phyloP scores from a whole-genome alignment of 1,139 yeast species.

The Eremothecium cymbalariae region DNA sequence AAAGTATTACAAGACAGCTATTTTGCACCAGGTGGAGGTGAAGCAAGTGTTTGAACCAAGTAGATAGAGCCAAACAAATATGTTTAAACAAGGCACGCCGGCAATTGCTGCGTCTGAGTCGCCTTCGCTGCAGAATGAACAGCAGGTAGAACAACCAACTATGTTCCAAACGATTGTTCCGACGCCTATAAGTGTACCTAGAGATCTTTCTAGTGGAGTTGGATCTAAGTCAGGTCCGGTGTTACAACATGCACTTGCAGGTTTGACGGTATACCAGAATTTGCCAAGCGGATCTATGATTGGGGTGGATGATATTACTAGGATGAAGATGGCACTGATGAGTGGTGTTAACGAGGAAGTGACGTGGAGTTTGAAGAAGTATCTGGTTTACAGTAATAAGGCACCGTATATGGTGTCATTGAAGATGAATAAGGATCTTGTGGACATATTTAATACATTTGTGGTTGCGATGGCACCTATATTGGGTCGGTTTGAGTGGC shows the following conservation, averaged over 20 bases:
- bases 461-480: constrained; percentile 19
- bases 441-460: constrained; percentile 24
- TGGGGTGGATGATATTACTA: constrained; percentile 48
- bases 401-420: constrained; percentile 31
- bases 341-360: constrained; percentile 49
- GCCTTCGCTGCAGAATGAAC: not conserved
- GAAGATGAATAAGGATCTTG: constrained; percentile 23
- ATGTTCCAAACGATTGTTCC: constrained; percentile 22
- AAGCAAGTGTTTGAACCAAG: too few species aligned
- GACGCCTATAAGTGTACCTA: constrained; percentile 25
- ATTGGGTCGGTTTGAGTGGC: constrained; percentile 21
- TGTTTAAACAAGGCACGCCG: constrained; percentile 5
- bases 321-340: constrained; percentile 51
- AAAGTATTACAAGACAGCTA: too few species aligned
- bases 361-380: constrained; percentile 47
- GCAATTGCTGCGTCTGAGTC: constrained; percentile 1
- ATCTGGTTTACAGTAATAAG: constrained; percentile 29
- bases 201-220: constrained; percentile 26
- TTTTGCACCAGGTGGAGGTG: too few species aligned
- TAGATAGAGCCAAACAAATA: constrained; percentile 17
- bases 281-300: constrained; percentile 31
- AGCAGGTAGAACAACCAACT: constrained; percentile 1
- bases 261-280: constrained; percentile 28
- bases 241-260: constrained; percentile 27
- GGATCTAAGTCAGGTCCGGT: constrained; percentile 17